Evolutionary conservation across 164 flowering plant genomes (phyloP).

Genomic region (Vitis rupestris): DNA sequence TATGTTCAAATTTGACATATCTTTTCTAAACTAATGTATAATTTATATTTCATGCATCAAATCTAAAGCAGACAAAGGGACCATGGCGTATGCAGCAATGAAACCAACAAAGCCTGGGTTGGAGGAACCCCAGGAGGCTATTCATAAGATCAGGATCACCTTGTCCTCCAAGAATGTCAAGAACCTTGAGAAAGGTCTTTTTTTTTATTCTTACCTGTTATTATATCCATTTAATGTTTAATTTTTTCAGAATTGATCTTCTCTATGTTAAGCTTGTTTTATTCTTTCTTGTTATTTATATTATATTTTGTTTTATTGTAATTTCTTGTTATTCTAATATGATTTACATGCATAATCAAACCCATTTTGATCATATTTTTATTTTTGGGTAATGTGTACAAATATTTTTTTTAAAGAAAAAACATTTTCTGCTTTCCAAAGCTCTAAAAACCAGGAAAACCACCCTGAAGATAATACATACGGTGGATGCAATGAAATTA

Average conservation of each 20-base stretch:
- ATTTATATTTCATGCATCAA: background rate
- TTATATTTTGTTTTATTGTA: background rate
- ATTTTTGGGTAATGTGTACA: too few species aligned
- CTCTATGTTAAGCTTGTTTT: background rate
- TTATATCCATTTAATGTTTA: background rate
- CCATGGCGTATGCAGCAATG: slow-evolving; percentile 56
- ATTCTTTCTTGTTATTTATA: background rate
- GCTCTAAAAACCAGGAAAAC: too few species aligned
- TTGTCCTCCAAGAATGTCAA: slow-evolving; percentile 78
- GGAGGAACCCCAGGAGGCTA: slow-evolving; percentile 56
- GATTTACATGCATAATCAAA: too few species aligned
- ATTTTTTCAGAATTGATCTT: too few species aligned
- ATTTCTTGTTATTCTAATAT: too few species aligned
- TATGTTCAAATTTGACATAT: too few species aligned
- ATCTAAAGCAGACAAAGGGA: background rate
- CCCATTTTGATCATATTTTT: too few species aligned
- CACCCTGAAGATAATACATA: too few species aligned
- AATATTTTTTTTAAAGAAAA: too few species aligned
- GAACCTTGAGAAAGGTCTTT: slow-evolving; percentile 73
- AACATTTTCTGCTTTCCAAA: too few species aligned
- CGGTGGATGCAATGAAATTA: too few species aligned
- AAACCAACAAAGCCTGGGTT: slow-evolving; percentile 68
- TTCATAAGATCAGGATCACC: slow-evolving; percentile 77
- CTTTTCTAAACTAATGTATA: too few species aligned
- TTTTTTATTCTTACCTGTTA: background rate